Evolutionary conservation across 2,329 filamentous ascomycete genomes (phyloP).

Genomic region (Plenodomus tracheiphilus): DNA sequence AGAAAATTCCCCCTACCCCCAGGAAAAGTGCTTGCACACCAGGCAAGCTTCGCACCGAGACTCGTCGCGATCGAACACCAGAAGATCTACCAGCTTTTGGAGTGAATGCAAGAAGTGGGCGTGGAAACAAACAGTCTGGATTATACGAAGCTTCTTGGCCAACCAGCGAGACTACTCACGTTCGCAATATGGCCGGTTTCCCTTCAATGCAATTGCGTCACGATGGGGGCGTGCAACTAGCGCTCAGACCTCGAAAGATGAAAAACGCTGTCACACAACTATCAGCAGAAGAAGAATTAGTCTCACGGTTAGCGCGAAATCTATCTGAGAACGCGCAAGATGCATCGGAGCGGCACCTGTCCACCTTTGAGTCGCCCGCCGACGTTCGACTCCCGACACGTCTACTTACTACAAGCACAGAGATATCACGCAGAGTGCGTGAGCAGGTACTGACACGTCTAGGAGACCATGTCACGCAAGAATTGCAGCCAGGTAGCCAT

Average conservation of each 20-base stretch:
- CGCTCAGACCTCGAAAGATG: slow-evolving; percentile 39
- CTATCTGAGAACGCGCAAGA: slow-evolving; percentile 11
- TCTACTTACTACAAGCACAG: slow-evolving; percentile 40
- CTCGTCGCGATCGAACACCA: slow-evolving; percentile 23
- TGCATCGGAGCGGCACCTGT: not conserved
- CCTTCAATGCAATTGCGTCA: not conserved
- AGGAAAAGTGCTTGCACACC: slow-evolving; percentile 50
- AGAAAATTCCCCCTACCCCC: slow-evolving; percentile 18
- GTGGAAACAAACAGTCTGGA: slow-evolving; percentile 64
- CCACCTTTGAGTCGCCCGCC: slow-evolving; percentile 20
- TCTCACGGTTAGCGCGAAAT: slow-evolving; percentile 24
- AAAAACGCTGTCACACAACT: slow-evolving; percentile 41
- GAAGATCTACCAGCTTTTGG: slow-evolving; percentile 23
- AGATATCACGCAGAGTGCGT: slow-evolving; percentile 47
- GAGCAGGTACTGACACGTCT: slow-evolving; percentile 21
- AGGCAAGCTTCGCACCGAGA: slow-evolving; percentile 49
- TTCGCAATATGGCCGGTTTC: slow-evolving; percentile 28
- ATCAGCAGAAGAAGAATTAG: slow-evolving; percentile 29
- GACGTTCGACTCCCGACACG: slow-evolving; percentile 41
- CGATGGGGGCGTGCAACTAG: not conserved
- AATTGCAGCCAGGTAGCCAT: slow-evolving; percentile 46
- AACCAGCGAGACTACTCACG: slow-evolving; percentile 58
- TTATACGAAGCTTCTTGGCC: slow-evolving; percentile 73
- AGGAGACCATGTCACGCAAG: slow-evolving; percentile 13
- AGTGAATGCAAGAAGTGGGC: slow-evolving; percentile 18